Evolutionary conservation across 192 early-diverging fungal genomes (phyloP).

Genomic region (Paraglomus brasilianum): DNA sequence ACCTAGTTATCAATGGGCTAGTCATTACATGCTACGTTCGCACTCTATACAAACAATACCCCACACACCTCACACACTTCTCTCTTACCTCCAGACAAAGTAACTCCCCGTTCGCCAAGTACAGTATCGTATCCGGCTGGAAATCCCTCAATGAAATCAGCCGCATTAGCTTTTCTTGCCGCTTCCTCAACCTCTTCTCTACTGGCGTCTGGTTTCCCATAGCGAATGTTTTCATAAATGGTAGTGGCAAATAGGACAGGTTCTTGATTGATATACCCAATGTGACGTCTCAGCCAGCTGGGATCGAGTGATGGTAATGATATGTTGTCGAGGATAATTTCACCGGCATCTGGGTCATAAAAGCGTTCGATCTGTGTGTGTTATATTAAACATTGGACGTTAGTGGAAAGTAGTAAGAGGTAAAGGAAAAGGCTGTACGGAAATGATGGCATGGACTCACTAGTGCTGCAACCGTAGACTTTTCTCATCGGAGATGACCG

Average conservation of each 20-base stretch:
- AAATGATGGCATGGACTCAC: constrained; percentile 19
- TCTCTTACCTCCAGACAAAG: constrained; percentile 79
- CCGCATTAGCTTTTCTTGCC: constrained; percentile 68
- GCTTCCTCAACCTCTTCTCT: constrained; percentile 72
- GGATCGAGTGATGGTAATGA: constrained; percentile 66
- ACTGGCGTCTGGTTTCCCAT: constrained; percentile 61
- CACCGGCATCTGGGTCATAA: constrained; percentile 66
- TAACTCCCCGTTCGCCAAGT: constrained; percentile 81
- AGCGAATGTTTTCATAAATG: constrained; percentile 73
- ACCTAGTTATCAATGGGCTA: constrained; percentile 9
- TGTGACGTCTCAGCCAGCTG: constrained; percentile 59
- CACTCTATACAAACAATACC: too few relatives aligned
- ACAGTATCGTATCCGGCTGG: constrained; percentile 84
- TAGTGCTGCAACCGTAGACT: too few relatives aligned
- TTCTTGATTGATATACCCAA: constrained; percentile 77
- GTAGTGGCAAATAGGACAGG: constrained; percentile 78
- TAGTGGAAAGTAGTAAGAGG: too few relatives aligned
- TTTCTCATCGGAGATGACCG: too few relatives aligned
- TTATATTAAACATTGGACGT: too few relatives aligned
- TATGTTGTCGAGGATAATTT: constrained; percentile 63
- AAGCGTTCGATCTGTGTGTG: constrained; percentile 60
- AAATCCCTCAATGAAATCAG: constrained; percentile 70
- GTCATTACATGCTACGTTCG: too few relatives aligned
- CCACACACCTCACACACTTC: constrained; percentile 83
- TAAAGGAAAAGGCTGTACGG: constrained; percentile 29